These are phyloP conservation scores for Hanseniaspora taiwanica DNA, from an alignment of 805 yeast species.

Conservation along the genomic window DNA sequence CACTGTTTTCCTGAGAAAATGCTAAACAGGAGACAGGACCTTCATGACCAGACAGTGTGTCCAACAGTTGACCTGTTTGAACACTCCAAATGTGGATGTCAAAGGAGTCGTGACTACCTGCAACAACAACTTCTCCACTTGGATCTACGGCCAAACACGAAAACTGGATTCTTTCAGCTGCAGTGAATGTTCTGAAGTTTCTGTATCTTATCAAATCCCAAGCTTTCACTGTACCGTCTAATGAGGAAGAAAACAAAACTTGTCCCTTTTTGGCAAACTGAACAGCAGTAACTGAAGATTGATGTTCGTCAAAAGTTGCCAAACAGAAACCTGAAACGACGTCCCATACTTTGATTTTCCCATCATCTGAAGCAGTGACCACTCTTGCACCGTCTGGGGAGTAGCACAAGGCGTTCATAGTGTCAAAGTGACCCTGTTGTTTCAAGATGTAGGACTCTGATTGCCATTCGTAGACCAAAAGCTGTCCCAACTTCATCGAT, in stretches of 20 bases:
- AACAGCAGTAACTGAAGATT: constrained; percentile 77
- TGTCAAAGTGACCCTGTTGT: constrained; percentile 95
- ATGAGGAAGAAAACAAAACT: constrained; percentile 78
- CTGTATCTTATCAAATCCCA: constrained; percentile 92
- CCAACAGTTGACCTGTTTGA: constrained; percentile 85
- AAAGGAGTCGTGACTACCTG: constrained; percentile 81
- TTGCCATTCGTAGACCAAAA: constrained; percentile 97
- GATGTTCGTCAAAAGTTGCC: constrained; percentile 83
- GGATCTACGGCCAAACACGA: constrained; percentile 89
- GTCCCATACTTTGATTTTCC: constrained; percentile 95
- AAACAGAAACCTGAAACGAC: constrained; percentile 83
- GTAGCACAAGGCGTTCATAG: constrained; percentile 70
- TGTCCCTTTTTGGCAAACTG: constrained; percentile 83
- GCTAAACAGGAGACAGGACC: constrained; percentile 87
- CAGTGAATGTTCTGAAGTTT: constrained; percentile 89
- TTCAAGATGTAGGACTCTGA: constrained; percentile 88
- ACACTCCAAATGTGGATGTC: constrained; percentile 96
- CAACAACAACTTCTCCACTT: constrained; percentile 92
- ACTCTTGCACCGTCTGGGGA: constrained; percentile 91
- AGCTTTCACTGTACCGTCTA: constrained; percentile 95
- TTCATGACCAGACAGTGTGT: constrained; percentile 81
- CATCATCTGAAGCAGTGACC: constrained; percentile 93
- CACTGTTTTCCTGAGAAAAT: constrained; percentile 66
- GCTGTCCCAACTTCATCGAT: constrained; percentile 79
- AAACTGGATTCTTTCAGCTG: constrained; percentile 79